These are phyloP conservation scores for Gonapodya prolifera DNA, from an alignment of 192 early-diverging fungal genomes.

Conservation along the genomic window DNA sequence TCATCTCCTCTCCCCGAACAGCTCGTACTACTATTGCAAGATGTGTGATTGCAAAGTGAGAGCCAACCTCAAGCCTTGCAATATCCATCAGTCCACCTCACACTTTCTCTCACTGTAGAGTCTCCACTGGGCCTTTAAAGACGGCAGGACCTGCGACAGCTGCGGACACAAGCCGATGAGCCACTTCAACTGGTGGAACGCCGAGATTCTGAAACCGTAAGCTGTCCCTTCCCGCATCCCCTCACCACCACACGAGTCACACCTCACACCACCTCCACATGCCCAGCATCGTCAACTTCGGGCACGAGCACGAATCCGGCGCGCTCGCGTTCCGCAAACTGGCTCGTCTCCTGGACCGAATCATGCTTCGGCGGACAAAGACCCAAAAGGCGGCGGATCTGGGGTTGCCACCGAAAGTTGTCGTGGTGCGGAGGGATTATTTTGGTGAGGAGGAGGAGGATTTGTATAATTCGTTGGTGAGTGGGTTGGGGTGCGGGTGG, in stretches of 20 bases:
- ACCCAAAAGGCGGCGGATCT: conserved; percentile 75
- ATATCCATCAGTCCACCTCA: not conserved
- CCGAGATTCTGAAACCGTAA: conserved; percentile 80
- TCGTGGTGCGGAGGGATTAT: conserved; percentile 64
- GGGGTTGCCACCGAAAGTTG: conserved; percentile 71
- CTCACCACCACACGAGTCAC: too few species aligned
- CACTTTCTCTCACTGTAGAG: conserved; percentile 17
- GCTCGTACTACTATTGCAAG: conserved; percentile 76
- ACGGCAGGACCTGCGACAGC: conserved; percentile 29
- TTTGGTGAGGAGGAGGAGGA: conserved; percentile 88
- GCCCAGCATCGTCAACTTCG: too few species aligned
- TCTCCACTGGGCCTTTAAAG: conserved; percentile 48
- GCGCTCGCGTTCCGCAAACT: conserved; percentile 60
- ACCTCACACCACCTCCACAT: too few species aligned
- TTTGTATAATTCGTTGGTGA: conserved; percentile 57
- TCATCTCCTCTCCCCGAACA: conserved; percentile 6
- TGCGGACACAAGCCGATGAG: conserved; percentile 51
- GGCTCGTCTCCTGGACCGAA: conserved; percentile 54
- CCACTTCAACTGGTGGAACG: conserved; percentile 81
- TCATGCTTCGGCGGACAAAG: conserved; percentile 88
- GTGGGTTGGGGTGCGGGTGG: conserved; percentile 8
- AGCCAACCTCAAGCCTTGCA: not conserved
- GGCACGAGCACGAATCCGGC: too few species aligned
- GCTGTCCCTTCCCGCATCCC: too few species aligned
- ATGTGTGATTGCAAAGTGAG: conserved; percentile 49